These are phyloP conservation scores for Gaultheria prostrata DNA, from an alignment of 148 eudicot genomes.

Conservation along the genomic window DNA sequence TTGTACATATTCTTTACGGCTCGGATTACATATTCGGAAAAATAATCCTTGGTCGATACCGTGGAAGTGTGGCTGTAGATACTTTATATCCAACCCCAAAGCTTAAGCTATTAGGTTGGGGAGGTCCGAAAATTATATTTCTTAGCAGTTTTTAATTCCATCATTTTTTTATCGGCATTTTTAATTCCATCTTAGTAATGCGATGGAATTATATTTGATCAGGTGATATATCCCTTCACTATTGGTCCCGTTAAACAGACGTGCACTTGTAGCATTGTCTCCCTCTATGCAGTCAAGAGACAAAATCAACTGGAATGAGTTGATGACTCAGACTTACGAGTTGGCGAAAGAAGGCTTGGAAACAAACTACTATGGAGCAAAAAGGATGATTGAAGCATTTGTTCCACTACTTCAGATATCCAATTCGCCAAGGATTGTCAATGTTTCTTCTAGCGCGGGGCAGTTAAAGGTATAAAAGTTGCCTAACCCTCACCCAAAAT, in stretches of 20 bases:
- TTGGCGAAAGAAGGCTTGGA: conserved; percentile 37
- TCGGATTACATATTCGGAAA: not conserved
- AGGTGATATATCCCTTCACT: not conserved
- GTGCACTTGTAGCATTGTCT: not conserved
- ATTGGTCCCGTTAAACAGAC: not conserved
- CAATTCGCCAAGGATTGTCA: conserved; percentile 49
- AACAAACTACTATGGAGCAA: conserved; percentile 51
- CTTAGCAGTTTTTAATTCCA: not conserved
- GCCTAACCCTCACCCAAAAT: not conserved
- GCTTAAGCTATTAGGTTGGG: too few relatives aligned
- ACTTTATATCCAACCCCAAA: too few relatives aligned
- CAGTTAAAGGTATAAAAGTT: conserved; percentile 31
- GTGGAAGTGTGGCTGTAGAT: not conserved
- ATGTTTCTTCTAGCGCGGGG: conserved; percentile 40
- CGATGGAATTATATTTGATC: not conserved
- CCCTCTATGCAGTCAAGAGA: conserved; percentile 10
- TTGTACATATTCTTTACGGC: not conserved
- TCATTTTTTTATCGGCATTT: too few relatives aligned
- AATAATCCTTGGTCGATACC: too few relatives aligned
- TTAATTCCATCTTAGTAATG: not conserved
- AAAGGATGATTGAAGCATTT: conserved; percentile 36
- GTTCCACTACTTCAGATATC: conserved; percentile 51
- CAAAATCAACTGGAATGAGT: not conserved
- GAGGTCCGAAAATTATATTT: too few relatives aligned
- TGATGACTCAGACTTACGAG: conserved; percentile 26